These are phyloP conservation scores for Thuidium tamariscinum DNA, from an alignment of 225 moss, liverwort and hornwort genomes.

Conservation along the genomic window DNA sequence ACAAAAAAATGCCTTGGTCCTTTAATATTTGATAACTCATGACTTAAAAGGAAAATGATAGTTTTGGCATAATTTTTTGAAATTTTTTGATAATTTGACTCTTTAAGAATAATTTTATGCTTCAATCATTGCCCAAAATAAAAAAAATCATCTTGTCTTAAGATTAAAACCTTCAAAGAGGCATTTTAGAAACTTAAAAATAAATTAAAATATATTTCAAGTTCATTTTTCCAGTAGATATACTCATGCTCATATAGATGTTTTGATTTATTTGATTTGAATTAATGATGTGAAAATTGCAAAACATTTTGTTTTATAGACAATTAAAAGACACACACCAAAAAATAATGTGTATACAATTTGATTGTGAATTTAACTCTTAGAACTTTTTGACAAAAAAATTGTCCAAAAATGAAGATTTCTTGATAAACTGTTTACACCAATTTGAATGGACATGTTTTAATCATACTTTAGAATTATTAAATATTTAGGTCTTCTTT, in stretches of 20 bases:
- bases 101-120: too few relatives aligned
- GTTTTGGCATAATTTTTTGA: too few relatives aligned
- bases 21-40: too few relatives aligned
- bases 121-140: too few relatives aligned
- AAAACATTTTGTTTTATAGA: neutral
- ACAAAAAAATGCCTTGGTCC: too few relatives aligned
- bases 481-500: neutral
- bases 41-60: too few relatives aligned
- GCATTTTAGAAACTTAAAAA: neutral
- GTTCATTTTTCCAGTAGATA: neutral
- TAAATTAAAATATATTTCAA: neutral
- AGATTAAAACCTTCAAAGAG: neutral
- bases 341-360: neutral
- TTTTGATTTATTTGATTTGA: neutral
- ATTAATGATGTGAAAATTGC: neutral
- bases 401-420: neutral
- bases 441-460: neutral
- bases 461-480: neutral
- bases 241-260: neutral
- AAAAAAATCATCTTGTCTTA: neutral
- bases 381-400: neutral
- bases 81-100: too few relatives aligned
- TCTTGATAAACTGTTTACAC: neutral
- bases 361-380: neutral
- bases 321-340: neutral